Base-by-base conservation (phyloP, 2,329 filamentous ascomycete genomes). In the Drechslerella stenobrocha region DNA sequence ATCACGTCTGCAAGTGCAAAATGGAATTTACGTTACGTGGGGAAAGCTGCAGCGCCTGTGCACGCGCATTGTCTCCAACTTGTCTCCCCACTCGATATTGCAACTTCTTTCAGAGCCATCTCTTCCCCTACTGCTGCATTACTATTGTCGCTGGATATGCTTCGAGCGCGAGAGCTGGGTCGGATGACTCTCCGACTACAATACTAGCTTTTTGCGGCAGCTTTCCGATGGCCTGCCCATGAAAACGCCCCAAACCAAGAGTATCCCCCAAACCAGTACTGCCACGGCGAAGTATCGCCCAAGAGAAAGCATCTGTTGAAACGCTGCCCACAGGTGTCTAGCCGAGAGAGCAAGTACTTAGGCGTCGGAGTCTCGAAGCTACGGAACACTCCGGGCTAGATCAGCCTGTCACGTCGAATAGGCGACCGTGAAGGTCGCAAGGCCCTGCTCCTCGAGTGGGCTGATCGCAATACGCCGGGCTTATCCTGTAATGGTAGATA, bases 121-220 rank as follows among this genome's bases (percentile, higher is more conserved):
- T 42, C 37, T 18, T n/a, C n/a, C n/a, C n/a, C 37, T 34, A 45
- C n/a, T 52, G 34, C 22, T 40, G 28, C 24, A 48, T 44, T 24
- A 7, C 45, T 23, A 23, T n/a, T n/a, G n/a, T n/a, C n/a, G n/a
- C n/a, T n/a, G n/a, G n/a, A n/a, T n/a, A n/a, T n/a, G n/a, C n/a
- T n/a, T n/a, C n/a, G n/a, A n/a, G n/a, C n/a, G n/a, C n/a, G n/a
- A n/a, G n/a, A n/a, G n/a, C n/a, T 65, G 60, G 52, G 60, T 65
- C 60, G 60, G 52, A 65, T 65, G 60, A 65, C 60, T 58, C 52
- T 47, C 45, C 52, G 58, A 65, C 37, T 37, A 56, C n/a, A n/a
- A n/a, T n/a, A 56, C 59, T 65, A 65, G 55, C 60, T 52, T 65
- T 47, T 58, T 65, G 60, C 52, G 47, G 60, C 44, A 30, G 52